Evolutionary conservation across 768 basidiomycete genomes (phyloP).

Genomic region (Tricholoma hemisulphureum): DNA sequence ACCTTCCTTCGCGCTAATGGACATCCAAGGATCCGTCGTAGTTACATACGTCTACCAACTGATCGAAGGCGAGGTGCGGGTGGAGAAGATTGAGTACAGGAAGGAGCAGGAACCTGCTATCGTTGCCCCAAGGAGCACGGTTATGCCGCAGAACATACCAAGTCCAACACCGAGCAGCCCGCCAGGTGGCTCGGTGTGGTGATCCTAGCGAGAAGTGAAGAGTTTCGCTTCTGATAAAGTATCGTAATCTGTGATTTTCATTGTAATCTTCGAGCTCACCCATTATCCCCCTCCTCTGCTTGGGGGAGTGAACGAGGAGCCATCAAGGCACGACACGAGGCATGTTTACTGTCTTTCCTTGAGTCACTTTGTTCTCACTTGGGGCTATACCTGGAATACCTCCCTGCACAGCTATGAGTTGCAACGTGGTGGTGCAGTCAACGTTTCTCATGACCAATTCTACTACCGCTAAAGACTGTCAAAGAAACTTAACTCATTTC

Average conservation of each 20-base stretch:
- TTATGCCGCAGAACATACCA: conserved; percentile 53
- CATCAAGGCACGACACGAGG: neutral
- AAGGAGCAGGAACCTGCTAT: conserved; percentile 50
- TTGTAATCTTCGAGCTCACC: neutral
- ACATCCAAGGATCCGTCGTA: conserved; percentile 94
- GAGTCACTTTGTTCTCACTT: neutral
- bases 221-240: neutral
- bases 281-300: neutral
- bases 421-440: neutral
- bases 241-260: neutral
- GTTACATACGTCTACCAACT: conserved; percentile 97
- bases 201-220: neutral
- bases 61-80: conserved; percentile 90
- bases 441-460: neutral
- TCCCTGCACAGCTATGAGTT: neutral
- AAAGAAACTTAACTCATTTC: neutral
- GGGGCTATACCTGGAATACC: neutral
- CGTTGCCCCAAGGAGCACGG: conserved; percentile 40
- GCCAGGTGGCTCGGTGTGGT: conserved; percentile 16
- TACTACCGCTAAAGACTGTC: neutral
- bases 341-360: neutral
- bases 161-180: conserved; percentile 29
- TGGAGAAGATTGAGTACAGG: conserved; percentile 86
- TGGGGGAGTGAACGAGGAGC: neutral
- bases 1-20: conserved; percentile 96